phyloP scores from a whole-genome alignment of 139 green algal genomes.

The Trebouxia sp. region DNA sequence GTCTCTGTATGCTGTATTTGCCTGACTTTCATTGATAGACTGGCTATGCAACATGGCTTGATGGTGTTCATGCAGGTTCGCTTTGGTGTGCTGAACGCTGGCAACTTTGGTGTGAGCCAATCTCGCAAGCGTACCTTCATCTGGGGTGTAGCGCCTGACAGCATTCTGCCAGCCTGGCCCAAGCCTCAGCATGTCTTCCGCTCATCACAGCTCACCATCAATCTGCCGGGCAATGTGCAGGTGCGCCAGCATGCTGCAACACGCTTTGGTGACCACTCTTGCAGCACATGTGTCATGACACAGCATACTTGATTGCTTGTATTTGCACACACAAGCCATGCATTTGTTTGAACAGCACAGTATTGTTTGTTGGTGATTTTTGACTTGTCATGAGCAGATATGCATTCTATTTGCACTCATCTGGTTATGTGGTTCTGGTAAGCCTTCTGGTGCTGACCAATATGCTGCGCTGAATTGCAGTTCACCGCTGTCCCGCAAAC shows the following conservation, averaged over 20 bases:
- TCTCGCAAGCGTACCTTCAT: slow-evolving; percentile 97
- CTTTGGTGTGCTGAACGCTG: slow-evolving; percentile 96
- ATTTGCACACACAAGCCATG: too few relatives aligned
- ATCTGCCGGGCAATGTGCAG: slow-evolving; percentile 75
- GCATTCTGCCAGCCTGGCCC: slow-evolving; percentile 90
- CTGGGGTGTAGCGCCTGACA: slow-evolving; percentile 81
- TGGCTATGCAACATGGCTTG: not conserved
- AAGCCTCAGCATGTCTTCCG: slow-evolving; percentile 83
- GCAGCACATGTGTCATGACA: too few relatives aligned
- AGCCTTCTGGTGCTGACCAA: not conserved
- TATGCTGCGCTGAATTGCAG: not conserved
- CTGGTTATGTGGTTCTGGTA: too few relatives aligned
- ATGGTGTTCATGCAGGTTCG: slow-evolving; percentile 68
- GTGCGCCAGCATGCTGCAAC: not conserved
- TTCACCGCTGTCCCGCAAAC: slow-evolving; percentile 73
- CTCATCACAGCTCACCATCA: slow-evolving; percentile 84
- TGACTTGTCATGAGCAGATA: too few relatives aligned
- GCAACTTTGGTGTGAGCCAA: slow-evolving; percentile 94
- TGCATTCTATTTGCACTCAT: too few relatives aligned
- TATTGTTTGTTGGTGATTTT: too few relatives aligned
- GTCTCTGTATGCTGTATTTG: too few relatives aligned
- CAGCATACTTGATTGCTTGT: too few relatives aligned
- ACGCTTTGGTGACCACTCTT: not conserved
- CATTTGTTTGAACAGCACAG: too few relatives aligned
- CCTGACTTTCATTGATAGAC: too few relatives aligned